Conservation (phyloP, 2,329 filamentous ascomycete genomes). For the Colletotrichum sp. region DNA sequence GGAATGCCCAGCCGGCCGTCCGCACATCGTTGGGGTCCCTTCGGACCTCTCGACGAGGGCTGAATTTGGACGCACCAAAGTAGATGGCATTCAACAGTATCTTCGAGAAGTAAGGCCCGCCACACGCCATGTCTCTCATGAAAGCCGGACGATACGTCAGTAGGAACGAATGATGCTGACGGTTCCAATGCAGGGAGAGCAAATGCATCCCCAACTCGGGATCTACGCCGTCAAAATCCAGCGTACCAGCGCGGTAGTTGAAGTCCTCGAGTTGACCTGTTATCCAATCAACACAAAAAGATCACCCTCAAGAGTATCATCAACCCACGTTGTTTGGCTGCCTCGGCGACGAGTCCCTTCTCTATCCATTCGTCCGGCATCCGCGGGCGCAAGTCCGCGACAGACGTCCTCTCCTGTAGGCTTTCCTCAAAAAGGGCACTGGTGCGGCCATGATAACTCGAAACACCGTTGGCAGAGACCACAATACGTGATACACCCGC, state of each 20-base stretch:
- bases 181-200: conserved; percentile 56
- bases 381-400: conserved; percentile 22
- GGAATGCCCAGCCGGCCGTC: conserved; percentile 53
- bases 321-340: conserved; percentile 44
- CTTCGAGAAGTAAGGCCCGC: conserved; percentile 61
- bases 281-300: not conserved
- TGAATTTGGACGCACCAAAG: conserved; percentile 51
- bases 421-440: conserved; percentile 52
- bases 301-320: not conserved
- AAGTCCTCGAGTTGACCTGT: conserved; percentile 52
- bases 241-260: conserved; percentile 46
- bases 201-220: conserved; percentile 57
- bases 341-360: conserved; percentile 50
- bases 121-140: conserved; percentile 57
- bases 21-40: conserved; percentile 47
- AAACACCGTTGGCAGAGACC: conserved; percentile 42
- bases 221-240: conserved; percentile 62
- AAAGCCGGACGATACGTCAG: conserved; percentile 58
- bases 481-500: conserved; percentile 38
- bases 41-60: conserved; percentile 47
- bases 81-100: conserved; percentile 60
- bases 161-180: conserved; percentile 53
- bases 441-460: conserved; percentile 54
- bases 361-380: conserved; percentile 45
- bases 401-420: conserved; percentile 20